Conservation (phyloP, 352 stramenopile species). For the Elongisporangium prolatum region DNA sequence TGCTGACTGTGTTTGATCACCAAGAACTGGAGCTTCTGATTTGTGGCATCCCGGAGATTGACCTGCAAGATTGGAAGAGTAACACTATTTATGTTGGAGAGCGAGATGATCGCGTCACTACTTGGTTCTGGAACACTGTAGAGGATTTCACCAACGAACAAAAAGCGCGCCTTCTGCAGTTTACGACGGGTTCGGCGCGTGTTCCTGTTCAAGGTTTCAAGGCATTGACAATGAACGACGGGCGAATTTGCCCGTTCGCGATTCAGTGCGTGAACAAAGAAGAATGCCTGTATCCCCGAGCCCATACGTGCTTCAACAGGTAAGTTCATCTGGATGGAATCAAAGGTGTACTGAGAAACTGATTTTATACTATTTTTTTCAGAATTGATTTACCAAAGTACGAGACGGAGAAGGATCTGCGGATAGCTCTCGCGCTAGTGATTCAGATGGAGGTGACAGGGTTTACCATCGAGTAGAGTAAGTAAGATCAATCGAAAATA, state of each 20-base stretch:
- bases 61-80: constrained; percentile 94
- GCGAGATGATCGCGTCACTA: constrained; percentile 86
- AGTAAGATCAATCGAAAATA: neutral
- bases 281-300: constrained; percentile 78
- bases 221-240: constrained; percentile 85
- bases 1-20: constrained; percentile 95
- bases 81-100: constrained; percentile 95
- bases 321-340: constrained; percentile 20
- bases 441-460: constrained; percentile 87
- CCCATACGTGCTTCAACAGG: constrained; percentile 87
- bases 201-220: constrained; percentile 89
- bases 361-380: constrained; percentile 8
- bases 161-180: constrained; percentile 96
- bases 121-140: constrained; percentile 98
- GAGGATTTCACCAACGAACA: constrained; percentile 92
- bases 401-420: constrained; percentile 68
- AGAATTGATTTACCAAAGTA: constrained; percentile 80
- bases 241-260: constrained; percentile 81
- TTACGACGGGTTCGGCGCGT: constrained; percentile 96
- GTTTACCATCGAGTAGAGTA: constrained; percentile 76
- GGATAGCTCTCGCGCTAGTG: constrained; percentile 73
- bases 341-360: neutral
- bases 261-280: constrained; percentile 81
- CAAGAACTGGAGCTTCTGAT: constrained; percentile 98
- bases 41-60: constrained; percentile 96